Conservation (phyloP, 2,329 filamentous ascomycete genomes). For the Aspergillus unguis region DNA sequence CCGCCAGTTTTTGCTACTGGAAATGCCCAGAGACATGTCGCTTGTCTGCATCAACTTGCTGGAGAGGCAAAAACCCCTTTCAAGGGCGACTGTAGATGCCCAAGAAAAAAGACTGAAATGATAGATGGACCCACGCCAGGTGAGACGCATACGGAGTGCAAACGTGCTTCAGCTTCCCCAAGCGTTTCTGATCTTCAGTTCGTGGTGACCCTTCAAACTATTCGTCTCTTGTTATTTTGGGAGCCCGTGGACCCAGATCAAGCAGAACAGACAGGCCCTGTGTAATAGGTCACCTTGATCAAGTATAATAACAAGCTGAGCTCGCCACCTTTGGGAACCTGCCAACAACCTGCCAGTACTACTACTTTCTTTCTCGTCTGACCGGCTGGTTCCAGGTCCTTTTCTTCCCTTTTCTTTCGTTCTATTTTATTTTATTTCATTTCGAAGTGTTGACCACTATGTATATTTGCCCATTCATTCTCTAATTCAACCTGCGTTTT, state of each 20-base stretch:
- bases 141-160: conserved; percentile 1
- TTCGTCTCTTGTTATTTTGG: background rate
- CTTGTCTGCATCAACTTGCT: background rate
- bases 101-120: background rate
- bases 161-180: background rate
- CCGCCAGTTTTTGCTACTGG: background rate
- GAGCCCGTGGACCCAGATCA: background rate
- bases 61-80: no score
- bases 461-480: background rate
- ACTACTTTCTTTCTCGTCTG: background rate
- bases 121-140: background rate
- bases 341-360: no score
- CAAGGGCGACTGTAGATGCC: no score
- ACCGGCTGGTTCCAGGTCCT: background rate
- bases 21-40: background rate
- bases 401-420: background rate
- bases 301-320: background rate
- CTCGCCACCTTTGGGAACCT: background rate
- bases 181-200: background rate
- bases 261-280: background rate
- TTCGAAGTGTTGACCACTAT: conserved; percentile 1
- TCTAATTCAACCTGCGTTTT: background rate
- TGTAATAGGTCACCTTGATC: background rate
- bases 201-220: background rate
- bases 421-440: background rate